Evolutionary conservation across 345 rosid species (phyloP), one percentile per base, ranked within the genome.

Genomic region (Arabidopsis arenosa): DNA sequence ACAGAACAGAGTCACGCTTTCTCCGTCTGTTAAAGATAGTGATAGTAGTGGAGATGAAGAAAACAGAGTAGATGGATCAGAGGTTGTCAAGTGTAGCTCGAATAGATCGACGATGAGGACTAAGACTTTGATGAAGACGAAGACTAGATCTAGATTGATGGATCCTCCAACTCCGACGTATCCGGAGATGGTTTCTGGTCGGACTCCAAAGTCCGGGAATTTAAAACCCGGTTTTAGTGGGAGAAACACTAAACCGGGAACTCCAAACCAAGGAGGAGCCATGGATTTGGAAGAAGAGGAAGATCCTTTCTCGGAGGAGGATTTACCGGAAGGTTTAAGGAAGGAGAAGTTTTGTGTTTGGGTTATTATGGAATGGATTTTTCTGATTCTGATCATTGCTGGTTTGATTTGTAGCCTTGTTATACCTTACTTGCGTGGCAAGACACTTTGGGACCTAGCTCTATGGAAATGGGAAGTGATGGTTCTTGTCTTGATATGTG

Each of bases 381-480:
- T 93, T 66, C 74, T 94, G 78, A 56, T 90, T 78, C 61, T 83
- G 73, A 88, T 92, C 41, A 59, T 89, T 40, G 87, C 79, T 32
- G 87, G 85, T 41, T 56, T 92, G n/a, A 54, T 82, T 41, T 90
- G 92, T 53, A 90, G 86, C 63, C 84, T 92, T 4, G 44, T 81
- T 0, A 74, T 88, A 54, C 77, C 80, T 15, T 32, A 41, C 55
- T 75, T 85, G 57, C 86, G 80, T 39, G 23, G 53, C 13, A 70
- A 61, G 78, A 40, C 43, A 28, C 39, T 92, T 5, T 84, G 87
- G 90, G 75, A 77, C 21, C 87, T 94, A 35, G 66, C 75, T 65
- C 70, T 94, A 5, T 94, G 97, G 98, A 94, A 89, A 83, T 94
- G 98, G 98, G 94, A 82, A 65, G 92, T 90, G 53, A 63, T 92